Evolutionary conservation across 148 eudicot genomes (phyloP), one percentile per base, ranked within the genome.

Genomic region (Camellia sinensis): DNA sequence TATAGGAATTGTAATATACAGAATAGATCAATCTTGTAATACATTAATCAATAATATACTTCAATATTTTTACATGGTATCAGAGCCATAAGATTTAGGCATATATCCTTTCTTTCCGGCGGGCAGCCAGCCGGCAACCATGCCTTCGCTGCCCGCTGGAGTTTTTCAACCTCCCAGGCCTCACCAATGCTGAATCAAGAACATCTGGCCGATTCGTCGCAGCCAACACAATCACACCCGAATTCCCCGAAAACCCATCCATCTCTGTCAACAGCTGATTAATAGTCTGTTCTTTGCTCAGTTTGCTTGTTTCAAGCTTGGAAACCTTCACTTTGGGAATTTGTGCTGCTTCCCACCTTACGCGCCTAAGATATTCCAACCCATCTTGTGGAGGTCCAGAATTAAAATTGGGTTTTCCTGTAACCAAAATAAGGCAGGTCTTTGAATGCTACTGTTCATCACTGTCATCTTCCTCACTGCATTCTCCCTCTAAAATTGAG

Each of bases 161-260:
- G n/a, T n/a, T n/a, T n/a, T n/a, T n/a, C n/a, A 96, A 96, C 94
- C 99, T 91, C 19, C 99, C 99, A 8, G 99, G 99, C 88, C 99
- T 94, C 84, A 96, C 75, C 95, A 96, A 85, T 0, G 99, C 99
- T 0, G 99, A 90, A 86, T 96, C 99, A 86, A 96, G 92, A 72
- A 96, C 99, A 91, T 96, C 99, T 0, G 99, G 99, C 82, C 99
- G 83, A 63, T 96, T 96, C 3, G 99, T 96, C 0, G 99, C 99
- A 45, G 99, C 99, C 90, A 96, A 80, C 41, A 96, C 99, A 76
- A 96, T 96, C 6, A 96, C 99, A 59, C 99, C 99, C 0, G 99
- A 93, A 81, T 96, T 96, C 0, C 99, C 99, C 1, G 98, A 91
- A 61, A 96, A 96, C 0, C 99, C 99, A 87, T 96, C 99, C 99